Base-by-base conservation (phyloP, 306 rosid genomes). In the Nissolia schottii region DNA sequence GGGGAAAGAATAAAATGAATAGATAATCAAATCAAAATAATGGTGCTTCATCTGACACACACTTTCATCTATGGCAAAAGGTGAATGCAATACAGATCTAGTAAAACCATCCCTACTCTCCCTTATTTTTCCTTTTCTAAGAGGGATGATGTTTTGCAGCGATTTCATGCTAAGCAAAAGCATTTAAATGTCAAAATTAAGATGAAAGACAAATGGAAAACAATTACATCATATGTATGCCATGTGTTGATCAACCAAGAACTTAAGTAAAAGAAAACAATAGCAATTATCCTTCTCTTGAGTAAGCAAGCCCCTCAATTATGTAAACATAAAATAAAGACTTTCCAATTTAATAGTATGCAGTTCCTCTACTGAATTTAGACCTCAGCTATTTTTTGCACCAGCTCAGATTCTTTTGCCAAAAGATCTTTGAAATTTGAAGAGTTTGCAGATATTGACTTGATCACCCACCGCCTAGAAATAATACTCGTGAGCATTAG, bases 301-400 rank as follows among this genome's bases (percentile, higher is more conserved):
- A 28, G 64, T 27, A 38, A 16, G 48, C 40, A 75, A 23, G 57
- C 64, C 45, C 64, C 38, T 71, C 67, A 62, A 69, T 57, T 24
- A 67, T 38, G 59, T 35, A 46, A 79, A 54, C 31, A 69, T 43
- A 53, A 24, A 77, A 68, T 9, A 80, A 78, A 79, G 76, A 29
- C 46, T 80, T 80, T 22, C 35, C 32, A 83, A 75, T 45, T 83
- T 74, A 86, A 77, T 29, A 84, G 49, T 73, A 81, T 23, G 76
- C 32, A 76, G 80, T 81, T 85, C 77, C 67, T 75, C 80, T 22
- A 82, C 67, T 61, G 76, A 79, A 84, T 56, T 85, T 83, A 83
- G 71, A 94, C 97, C 97, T 94, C 96, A 7, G 96, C 96, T 82
- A 85, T 85, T 86, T 86, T 94, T 83, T 91, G 95, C 86, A 87